Conservation (phyloP, 352 stramenopile genomes). For the Phytophthora boehmeriae region DNA sequence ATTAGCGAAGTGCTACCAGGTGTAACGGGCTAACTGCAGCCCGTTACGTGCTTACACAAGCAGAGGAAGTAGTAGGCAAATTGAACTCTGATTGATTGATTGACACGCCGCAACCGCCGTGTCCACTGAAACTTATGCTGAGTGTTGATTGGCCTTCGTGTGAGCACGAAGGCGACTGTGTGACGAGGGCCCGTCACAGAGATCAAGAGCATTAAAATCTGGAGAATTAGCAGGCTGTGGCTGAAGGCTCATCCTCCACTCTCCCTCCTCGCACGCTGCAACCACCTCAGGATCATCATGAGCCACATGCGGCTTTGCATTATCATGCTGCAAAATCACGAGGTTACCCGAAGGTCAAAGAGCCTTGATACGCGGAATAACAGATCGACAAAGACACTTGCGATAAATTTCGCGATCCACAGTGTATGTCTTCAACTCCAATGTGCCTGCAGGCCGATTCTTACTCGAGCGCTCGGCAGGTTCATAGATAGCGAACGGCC, state of each 20-base stretch:
- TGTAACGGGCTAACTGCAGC: constrained; percentile 36
- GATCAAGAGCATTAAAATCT: too few relatives aligned
- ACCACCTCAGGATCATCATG: not conserved
- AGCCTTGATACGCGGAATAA: constrained; percentile 4
- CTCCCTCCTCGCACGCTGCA: not conserved
- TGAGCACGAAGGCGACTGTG: too few relatives aligned
- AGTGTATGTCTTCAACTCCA: constrained; percentile 4
- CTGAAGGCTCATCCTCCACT: too few relatives aligned
- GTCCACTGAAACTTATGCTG: too few relatives aligned
- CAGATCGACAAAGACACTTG: not conserved
- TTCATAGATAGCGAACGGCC: constrained; percentile 1
- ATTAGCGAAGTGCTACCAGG: constrained; percentile 19
- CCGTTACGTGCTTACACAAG: too few relatives aligned
- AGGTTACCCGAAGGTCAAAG: not conserved
- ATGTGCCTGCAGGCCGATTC: not conserved
- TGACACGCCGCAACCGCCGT: too few relatives aligned
- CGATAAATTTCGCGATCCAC: constrained; percentile 2
- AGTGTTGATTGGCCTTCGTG: too few relatives aligned
- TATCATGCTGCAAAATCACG: not conserved
- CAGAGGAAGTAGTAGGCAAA: too few relatives aligned
- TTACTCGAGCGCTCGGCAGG: not conserved
- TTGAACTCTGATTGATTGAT: too few relatives aligned
- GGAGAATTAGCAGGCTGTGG: too few relatives aligned
- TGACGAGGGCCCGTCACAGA: too few relatives aligned
- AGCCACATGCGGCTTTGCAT: not conserved